Conservation (phyloP, 805 yeast genomes). For the Wickerhamiella cacticola region DNA sequence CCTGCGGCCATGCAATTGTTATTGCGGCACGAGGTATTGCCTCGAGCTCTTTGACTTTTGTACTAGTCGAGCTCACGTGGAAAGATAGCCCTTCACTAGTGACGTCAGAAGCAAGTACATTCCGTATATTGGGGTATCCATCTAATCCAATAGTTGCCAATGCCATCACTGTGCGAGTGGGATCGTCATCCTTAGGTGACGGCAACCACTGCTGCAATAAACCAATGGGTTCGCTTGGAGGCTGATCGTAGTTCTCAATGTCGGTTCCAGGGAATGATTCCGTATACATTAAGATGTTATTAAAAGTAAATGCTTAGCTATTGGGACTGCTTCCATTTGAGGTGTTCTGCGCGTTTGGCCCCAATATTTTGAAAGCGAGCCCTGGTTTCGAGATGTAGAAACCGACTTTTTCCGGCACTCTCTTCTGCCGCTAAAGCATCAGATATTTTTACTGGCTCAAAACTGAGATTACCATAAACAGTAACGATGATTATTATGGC, state of each 20-base stretch:
- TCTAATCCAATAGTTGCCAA: slow-evolving; percentile 4
- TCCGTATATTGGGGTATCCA: slow-evolving; percentile 9
- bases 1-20: slow-evolving; percentile 5
- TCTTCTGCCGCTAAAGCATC: slow-evolving; percentile 41
- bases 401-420: slow-evolving; percentile 37
- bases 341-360: slow-evolving; percentile 36
- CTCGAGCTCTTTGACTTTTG: slow-evolving; percentile 3
- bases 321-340: slow-evolving; percentile 21
- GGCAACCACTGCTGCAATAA: slow-evolving; percentile 2
- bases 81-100: slow-evolving; percentile 1
- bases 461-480: slow-evolving; percentile 26
- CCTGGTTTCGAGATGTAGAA: slow-evolving; percentile 38
- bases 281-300: background rate
- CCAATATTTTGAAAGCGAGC: slow-evolving; percentile 41
- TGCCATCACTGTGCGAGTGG: slow-evolving; percentile 5
- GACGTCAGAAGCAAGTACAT: slow-evolving; percentile 1
- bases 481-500: slow-evolving; percentile 33
- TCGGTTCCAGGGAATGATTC: background rate
- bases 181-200: background rate
- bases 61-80: background rate
- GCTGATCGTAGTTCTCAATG: background rate
- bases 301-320: background rate
- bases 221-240: background rate
- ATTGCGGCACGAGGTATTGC: slow-evolving; percentile 1
- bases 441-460: slow-evolving; percentile 39